Base-by-base conservation (phyloP, 306 rosid genomes). In the Lotus japonicus region DNA sequence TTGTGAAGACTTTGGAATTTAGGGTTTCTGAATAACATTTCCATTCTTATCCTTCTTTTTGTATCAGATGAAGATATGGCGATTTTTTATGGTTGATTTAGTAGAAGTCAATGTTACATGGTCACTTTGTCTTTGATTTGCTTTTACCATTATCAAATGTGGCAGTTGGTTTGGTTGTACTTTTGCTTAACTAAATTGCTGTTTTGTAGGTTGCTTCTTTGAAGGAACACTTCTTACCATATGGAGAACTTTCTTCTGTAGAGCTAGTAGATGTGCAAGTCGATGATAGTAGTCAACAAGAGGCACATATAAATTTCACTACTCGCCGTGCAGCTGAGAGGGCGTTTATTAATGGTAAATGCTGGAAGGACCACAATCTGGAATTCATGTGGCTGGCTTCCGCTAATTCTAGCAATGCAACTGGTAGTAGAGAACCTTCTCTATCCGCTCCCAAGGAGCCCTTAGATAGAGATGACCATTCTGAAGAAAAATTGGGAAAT, bases 211-310 rank as follows among this genome's bases (percentile, higher is more conserved):
- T 77, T 84, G 81, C 74, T 77, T 80, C 64, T 38, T 65, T 92
- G 80, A 89, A 84, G 84, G 90, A 87, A 64, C 98, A 92, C 80
- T 89, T 92, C 66, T 86, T 62, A 41, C 85, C 83, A 9, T 84
- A 71, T 7, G 96, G 92, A 6, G 95, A 92, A 53, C 77, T 88
- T 68, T 81, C 89, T 11, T 16, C 81, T 1, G 69, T 84, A 68
- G 90, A 84, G 73, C 68, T 92, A 48, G 92, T 83, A 78, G 82
- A 74, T 54, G 61, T 64, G 50, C 84, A 79, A 52, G 76, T 66
- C 23, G 16, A 64, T 71, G 82, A 75, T 39, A 18, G 65, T 58
- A 49, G 70, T 49, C 82, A 80, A 64, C 73, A 88, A 50, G 95
- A 87, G 77, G 76, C 78, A 19, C 69, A 58, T 19, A 45, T 91